Evolutionary conservation across 2,329 filamentous ascomycete species (phyloP).

Genomic region (Xylariaceae sp.): DNA sequence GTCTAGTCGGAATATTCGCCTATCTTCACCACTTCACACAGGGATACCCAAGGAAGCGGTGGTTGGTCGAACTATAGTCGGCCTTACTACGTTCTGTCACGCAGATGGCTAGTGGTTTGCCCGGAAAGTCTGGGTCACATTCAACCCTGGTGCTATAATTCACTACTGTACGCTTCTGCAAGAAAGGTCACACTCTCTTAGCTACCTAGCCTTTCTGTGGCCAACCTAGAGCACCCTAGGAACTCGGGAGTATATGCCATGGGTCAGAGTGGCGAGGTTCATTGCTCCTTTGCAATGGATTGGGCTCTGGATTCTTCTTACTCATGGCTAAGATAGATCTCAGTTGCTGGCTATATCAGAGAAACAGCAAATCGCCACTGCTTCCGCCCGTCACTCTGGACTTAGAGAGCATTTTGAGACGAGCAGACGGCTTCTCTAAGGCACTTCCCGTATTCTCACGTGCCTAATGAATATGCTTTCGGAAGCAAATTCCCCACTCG

Average conservation of each 20-base stretch:
- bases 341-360: too few species aligned
- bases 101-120: conserved; percentile 4
- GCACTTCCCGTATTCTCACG: not conserved
- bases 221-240: too few species aligned
- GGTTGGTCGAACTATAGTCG: conserved; percentile 11
- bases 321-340: too few species aligned
- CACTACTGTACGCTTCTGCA: too few species aligned
- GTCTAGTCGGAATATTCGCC: conserved; percentile 28
- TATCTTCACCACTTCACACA: conserved; percentile 27
- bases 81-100: conserved; percentile 20
- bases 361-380: not conserved
- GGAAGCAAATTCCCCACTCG: conserved; percentile 23
- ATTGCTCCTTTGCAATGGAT: too few species aligned
- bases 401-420: conserved; percentile 2
- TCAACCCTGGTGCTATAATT: conserved; percentile 9
- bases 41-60: conserved; percentile 15
- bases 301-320: too few species aligned
- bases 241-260: too few species aligned
- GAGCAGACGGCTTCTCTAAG: conserved; percentile 1
- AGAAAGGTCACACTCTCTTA: too few species aligned
- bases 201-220: too few species aligned
- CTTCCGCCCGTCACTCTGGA: not conserved
- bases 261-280: too few species aligned
- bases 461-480: conserved; percentile 20
- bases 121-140: conserved; percentile 20